Evolutionary conservation across 1,284 basidiomycete genomes (phyloP).

Genomic region (Mycosarcoma maydis): DNA sequence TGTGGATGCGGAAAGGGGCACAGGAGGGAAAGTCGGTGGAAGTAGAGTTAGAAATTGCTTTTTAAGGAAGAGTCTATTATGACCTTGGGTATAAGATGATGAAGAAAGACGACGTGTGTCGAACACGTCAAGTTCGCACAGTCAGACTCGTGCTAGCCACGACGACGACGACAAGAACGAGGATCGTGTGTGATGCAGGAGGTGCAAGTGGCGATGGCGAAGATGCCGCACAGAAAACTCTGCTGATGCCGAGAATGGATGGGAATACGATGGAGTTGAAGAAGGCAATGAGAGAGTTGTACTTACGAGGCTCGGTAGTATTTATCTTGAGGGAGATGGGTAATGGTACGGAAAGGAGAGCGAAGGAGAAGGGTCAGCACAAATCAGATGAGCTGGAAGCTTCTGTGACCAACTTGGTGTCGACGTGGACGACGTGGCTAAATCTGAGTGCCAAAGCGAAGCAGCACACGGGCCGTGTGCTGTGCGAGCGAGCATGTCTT

Average conservation of each 20-base stretch:
- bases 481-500: no score
- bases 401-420: conserved; percentile 18
- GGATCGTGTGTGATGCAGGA: conserved; percentile 5
- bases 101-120: background rate
- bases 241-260: background rate
- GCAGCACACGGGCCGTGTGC: conserved; percentile 5
- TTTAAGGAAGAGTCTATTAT: background rate
- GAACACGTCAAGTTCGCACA: conserved; percentile 5
- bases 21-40: background rate
- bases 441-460: no score
- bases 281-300: background rate
- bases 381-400: conserved; percentile 37
- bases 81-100: conserved; percentile 2
- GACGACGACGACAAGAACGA: conserved; percentile 2
- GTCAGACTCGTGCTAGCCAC: conserved; percentile 1
- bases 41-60: conserved; percentile 9
- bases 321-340: conserved; percentile 35
- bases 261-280: background rate
- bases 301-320: conserved; percentile 39
- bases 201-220: conserved; percentile 2
- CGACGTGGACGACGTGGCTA: conserved; percentile 27
- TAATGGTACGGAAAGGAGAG: conserved; percentile 20
- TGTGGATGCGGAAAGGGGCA: background rate
- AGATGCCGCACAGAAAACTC: background rate
- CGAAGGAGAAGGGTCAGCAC: background rate